Conservation (phyloP, 2,329 filamentous ascomycete species). For the Fusarium sp. region DNA sequence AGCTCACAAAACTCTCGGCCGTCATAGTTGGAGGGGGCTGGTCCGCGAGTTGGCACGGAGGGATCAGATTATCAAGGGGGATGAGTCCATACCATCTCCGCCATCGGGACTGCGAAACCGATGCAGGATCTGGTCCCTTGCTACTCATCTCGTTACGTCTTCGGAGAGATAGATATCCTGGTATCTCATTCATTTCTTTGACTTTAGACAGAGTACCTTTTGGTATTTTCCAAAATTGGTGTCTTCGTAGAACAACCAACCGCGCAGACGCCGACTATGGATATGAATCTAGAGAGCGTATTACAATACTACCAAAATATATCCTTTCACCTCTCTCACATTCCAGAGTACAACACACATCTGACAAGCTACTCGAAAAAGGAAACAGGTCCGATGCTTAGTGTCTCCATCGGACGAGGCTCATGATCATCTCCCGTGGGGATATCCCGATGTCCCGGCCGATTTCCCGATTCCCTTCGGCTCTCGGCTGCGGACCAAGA, state of each 20-base stretch:
- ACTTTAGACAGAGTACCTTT: background rate
- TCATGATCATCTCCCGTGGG: background rate
- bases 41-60: background rate
- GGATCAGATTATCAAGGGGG: background rate
- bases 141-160: background rate
- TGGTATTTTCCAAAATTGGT: background rate
- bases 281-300: background rate
- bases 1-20: background rate
- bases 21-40: background rate
- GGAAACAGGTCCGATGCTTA: background rate
- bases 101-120: background rate
- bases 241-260: background rate
- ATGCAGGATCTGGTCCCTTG: slow-evolving; percentile 3
- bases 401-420: background rate
- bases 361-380: background rate
- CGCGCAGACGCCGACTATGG: background rate
- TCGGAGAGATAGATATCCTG: background rate
- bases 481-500: background rate
- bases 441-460: background rate
- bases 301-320: background rate
- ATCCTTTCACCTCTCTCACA: too few species aligned
- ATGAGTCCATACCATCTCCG: background rate
- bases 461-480: background rate
- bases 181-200: background rate
- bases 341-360: background rate